phyloP scores from a whole-genome alignment of 208 protist species.

The Wallacemonas collosoma region DNA sequence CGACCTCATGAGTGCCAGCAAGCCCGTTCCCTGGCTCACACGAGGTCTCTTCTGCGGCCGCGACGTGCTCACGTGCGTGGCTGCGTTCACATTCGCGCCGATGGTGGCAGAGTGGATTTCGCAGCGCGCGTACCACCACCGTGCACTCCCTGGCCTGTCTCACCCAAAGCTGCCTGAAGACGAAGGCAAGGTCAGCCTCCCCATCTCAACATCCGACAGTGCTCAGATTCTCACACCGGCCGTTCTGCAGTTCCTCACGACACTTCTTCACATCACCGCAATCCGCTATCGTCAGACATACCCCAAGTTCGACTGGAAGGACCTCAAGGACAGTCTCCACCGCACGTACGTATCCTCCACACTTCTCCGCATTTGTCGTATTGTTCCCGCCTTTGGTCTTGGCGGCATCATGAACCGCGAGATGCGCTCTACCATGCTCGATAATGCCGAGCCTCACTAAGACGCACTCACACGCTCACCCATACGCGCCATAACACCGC shows the following conservation, averaged over 20 bases:
- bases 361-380: constrained; percentile 79
- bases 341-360: constrained; percentile 78
- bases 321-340: constrained; percentile 56
- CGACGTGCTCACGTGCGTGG: constrained; percentile 80
- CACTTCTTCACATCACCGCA: constrained; percentile 82
- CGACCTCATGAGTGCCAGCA: constrained; percentile 39
- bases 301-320: constrained; percentile 66
- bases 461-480: neutral
- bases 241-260: constrained; percentile 79
- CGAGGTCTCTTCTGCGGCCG: constrained; percentile 74
- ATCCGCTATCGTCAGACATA: constrained; percentile 90
- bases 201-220: constrained; percentile 60
- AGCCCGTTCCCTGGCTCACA: constrained; percentile 78
- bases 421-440: constrained; percentile 68
- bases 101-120: constrained; percentile 71
- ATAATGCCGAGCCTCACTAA: constrained; percentile 50
- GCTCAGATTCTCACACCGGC: constrained; percentile 80
- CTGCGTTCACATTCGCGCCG: constrained; percentile 82
- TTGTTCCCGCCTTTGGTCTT: constrained; percentile 81
- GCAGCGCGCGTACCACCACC: constrained; percentile 62
- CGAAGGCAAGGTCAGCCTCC: constrained; percentile 57
- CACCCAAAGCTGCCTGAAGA: constrained; percentile 46
- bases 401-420: constrained; percentile 87
- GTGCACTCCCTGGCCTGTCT: constrained; percentile 24
- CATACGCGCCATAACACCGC: no score